Base-by-base conservation (phyloP, 1,139 yeast genomes). In the Pichiaceae sp. region DNA sequence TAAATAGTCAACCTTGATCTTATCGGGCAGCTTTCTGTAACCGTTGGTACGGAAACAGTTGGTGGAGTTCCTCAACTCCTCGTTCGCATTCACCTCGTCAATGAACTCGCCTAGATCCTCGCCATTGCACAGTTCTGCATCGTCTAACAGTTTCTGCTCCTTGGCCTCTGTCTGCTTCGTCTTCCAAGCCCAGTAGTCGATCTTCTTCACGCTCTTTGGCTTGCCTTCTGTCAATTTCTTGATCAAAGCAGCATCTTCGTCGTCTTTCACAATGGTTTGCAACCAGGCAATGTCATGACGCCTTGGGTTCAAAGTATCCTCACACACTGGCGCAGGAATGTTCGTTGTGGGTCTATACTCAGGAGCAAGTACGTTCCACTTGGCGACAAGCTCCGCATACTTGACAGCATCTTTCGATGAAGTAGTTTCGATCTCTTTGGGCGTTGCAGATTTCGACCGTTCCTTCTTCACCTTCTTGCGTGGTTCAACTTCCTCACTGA, bases 11-110 rank as follows among this genome's bases (percentile, higher is more conserved):
- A 74, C 64, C 54, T 89, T 89, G 37, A 78, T 72, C 0, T 74
- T 68, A 47, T 86, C 95, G 0, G 81, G 72, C 29, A 86, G 78
- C 55, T 82, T 83, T 37, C 63, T 62, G 54, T 79, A 85, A 0
- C 95, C 95, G 41, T 79, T 76, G 33, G 89, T 77, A 50, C 76
- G 72, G 52, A 84, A 82, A 1, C 86, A 68, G 1, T 87, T 87
- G 0, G 79, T 63, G 0, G 46, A 35, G 32, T 72, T 74, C 36
- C 42, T 42, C 11, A 55, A 36, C 17, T 33, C 37, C 11, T 40
- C 33, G 31, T 53, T 53, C 5, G 32, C 30, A 4, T 43, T 31
- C 9, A 52, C 40, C 20, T 49, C 56, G 9, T 50, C 42, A 8
- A 41, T 48, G 39, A 46, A 50, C n/a, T 46, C 52, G 28, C 42